These are phyloP conservation scores for Posidonia oceanica DNA, from an alignment of 116 monocot species.

Conservation along the genomic window DNA sequence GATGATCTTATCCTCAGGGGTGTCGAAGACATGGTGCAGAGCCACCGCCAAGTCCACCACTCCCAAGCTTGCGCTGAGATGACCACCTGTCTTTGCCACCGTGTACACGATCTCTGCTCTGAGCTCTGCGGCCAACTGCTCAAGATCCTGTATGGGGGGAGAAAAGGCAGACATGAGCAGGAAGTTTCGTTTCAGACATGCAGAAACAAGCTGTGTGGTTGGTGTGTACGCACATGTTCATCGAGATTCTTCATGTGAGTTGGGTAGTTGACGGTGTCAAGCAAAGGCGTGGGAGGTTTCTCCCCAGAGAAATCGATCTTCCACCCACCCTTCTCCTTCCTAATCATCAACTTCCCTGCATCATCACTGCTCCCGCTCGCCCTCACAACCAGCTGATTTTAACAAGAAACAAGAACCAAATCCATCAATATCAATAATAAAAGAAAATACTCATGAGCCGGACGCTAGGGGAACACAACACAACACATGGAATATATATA, in stretches of 20 bases:
- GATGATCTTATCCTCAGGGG: constrained; percentile 18
- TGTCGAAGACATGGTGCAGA: constrained; percentile 18
- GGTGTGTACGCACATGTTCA: not conserved
- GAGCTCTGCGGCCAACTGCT: constrained; percentile 14
- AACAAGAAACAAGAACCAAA: too few species aligned
- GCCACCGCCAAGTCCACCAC: constrained; percentile 21
- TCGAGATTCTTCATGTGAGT: constrained; percentile 74
- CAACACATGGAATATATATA: too few species aligned
- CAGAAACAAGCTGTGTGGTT: not conserved
- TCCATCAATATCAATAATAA: too few species aligned
- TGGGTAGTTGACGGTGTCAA: constrained; percentile 79
- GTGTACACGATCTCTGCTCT: constrained; percentile 12
- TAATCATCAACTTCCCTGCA: constrained; percentile 21
- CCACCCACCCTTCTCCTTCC: constrained; percentile 36
- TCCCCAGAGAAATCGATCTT: constrained; percentile 53
- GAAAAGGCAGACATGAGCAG: too few species aligned
- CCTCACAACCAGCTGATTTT: not conserved
- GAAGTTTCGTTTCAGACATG: not conserved
- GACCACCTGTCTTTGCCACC: constrained; percentile 18
- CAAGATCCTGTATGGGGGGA: not conserved
- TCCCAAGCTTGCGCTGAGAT: constrained; percentile 20
- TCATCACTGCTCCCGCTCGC: not conserved
- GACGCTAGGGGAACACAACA: too few species aligned
- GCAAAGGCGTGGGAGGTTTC: constrained; percentile 62
- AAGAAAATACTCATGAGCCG: too few species aligned